Percentiles rank a stretch among this genome's conserved stretches.
These are phyloP conservation scores for Gremmenia infestans DNA, from an alignment of 2,329 filamentous ascomycete genomes.

Conservation along the genomic window DNA sequence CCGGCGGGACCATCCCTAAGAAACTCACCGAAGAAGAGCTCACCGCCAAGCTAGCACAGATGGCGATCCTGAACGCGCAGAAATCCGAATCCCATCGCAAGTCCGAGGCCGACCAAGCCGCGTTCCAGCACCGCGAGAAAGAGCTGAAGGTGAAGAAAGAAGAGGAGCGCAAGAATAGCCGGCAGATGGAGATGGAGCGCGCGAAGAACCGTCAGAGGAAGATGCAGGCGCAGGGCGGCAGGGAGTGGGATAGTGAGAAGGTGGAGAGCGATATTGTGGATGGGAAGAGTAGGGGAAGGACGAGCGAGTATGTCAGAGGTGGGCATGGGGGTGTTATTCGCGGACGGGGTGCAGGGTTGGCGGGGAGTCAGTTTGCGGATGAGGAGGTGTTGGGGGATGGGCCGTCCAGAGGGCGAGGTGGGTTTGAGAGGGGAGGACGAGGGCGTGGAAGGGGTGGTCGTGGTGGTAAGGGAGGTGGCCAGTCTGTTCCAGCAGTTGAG, in stretches of 20 bases:
- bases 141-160: constrained; percentile 35
- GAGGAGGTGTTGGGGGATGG: constrained; percentile 6
- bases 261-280: constrained; percentile 29
- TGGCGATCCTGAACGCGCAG: constrained; percentile 56
- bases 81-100: constrained; percentile 56
- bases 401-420: constrained; percentile 9
- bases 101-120: constrained; percentile 63
- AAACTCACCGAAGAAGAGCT: constrained; percentile 63
- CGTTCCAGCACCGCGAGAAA: constrained; percentile 59
- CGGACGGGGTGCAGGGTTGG: constrained; percentile 19
- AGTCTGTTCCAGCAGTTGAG: constrained; percentile 17
- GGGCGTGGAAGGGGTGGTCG: constrained; percentile 19
- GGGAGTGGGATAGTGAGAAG: constrained; percentile 33
- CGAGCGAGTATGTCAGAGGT: constrained; percentile 27
- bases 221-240: constrained; percentile 29
- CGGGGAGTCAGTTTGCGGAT: constrained; percentile 17
- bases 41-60: constrained; percentile 53
- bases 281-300: constrained; percentile 19
- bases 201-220: constrained; percentile 32
- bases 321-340: constrained; percentile 28
- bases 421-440: constrained; percentile 18
- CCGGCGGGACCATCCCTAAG: constrained; percentile 48
- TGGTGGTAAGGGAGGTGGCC: constrained; percentile 18
- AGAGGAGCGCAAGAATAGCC: constrained; percentile 25
- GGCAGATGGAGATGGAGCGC: constrained; percentile 32